A percentile compares a stretch with the other conserved stretches of the same genome.
These are phyloP conservation scores for Maudiozyma serrabonitensis DNA, from an alignment of 805 yeast genomes.

Conservation along the genomic window DNA sequence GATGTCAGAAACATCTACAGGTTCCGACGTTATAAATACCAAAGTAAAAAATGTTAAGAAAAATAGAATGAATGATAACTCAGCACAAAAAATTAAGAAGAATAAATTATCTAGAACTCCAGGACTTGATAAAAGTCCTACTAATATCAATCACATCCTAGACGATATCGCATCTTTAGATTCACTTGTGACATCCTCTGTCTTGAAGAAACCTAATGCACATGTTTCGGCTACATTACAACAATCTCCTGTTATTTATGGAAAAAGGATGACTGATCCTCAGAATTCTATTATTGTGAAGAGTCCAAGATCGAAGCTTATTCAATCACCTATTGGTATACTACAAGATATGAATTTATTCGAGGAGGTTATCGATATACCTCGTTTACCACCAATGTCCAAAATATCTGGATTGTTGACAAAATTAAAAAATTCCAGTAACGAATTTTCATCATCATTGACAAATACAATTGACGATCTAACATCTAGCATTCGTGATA, in stretches of 20 bases:
- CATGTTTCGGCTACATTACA: constrained; percentile 10
- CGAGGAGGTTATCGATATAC: no score
- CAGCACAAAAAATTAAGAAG: not conserved
- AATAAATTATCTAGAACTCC: not conserved
- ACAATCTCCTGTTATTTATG: constrained; percentile 18
- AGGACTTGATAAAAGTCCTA: not conserved
- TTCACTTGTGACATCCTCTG: constrained; percentile 22
- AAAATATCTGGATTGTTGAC: not conserved
- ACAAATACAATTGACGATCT: not conserved
- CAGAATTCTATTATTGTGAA: constrained; percentile 1
- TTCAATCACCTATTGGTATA: not conserved
- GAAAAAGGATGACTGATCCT: constrained; percentile 42
- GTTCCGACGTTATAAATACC: not conserved
- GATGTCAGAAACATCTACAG: not conserved
- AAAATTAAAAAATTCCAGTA: not conserved
- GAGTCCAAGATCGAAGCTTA: not conserved
- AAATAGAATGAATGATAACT: not conserved
- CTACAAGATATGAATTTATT: not conserved
- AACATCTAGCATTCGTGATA: not conserved
- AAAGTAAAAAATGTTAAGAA: not conserved
- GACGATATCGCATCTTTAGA: constrained; percentile 20
- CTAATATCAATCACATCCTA: constrained; percentile 9
- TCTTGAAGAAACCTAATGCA: constrained; percentile 11
- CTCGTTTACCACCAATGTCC: not conserved
- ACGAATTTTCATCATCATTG: not conserved